Evolutionary conservation across 129 eudicot genomes (phyloP).

Genomic region (Flaveria trinervia): DNA sequence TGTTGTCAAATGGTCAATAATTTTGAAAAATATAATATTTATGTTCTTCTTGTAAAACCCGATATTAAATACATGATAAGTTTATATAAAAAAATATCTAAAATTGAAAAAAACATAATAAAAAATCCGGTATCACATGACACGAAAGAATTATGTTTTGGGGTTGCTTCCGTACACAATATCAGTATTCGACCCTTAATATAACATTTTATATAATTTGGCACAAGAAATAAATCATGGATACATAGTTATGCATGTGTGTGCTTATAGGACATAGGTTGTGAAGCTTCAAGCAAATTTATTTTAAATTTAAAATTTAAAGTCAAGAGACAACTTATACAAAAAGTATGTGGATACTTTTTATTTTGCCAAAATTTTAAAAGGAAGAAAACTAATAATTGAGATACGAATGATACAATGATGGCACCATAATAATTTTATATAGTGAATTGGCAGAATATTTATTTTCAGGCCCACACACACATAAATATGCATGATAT

Average conservation of each 20-base stretch:
- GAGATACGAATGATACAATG: conserved; percentile 17
- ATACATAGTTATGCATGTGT: not conserved
- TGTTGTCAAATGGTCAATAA: too few relatives aligned
- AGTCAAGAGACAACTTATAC: not conserved
- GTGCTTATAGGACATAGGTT: not conserved
- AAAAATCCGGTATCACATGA: too few relatives aligned
- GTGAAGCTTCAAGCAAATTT: not conserved
- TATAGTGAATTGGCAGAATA: conserved; percentile 33
- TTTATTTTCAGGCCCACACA: conserved; percentile 28
- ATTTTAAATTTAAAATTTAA: not conserved
- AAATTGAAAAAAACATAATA: too few relatives aligned
- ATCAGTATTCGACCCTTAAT: too few relatives aligned
- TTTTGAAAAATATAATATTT: too few relatives aligned
- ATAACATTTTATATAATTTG: too few relatives aligned
- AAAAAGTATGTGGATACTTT: not conserved
- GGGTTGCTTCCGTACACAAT: too few relatives aligned
- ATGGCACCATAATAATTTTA: conserved; percentile 26
- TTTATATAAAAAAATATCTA: too few relatives aligned
- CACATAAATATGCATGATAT: not conserved
- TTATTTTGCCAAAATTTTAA: not conserved
- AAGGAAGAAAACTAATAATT: conserved; percentile 8
- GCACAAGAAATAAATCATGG: too few relatives aligned
- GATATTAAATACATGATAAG: too few relatives aligned
- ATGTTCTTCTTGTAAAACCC: too few relatives aligned
- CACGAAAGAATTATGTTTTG: too few relatives aligned